A percentile compares a stretch with the other conserved stretches of the same genome.
Evolutionary conservation across 345 rosid species (phyloP).

Genomic region (Cardamine chenopodiifolia): DNA sequence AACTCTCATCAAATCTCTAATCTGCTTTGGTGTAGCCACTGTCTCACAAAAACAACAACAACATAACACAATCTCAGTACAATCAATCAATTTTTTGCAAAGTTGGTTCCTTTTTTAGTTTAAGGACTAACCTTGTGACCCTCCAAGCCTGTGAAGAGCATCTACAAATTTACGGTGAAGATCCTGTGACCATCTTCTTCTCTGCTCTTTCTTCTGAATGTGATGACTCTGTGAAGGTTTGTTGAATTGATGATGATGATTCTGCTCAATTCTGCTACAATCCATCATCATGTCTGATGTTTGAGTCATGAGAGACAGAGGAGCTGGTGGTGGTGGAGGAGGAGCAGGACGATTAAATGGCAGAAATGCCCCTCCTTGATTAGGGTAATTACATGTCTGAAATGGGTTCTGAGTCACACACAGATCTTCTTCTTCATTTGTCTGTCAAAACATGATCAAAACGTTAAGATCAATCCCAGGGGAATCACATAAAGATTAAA

Average conservation of each 20-base stretch:
- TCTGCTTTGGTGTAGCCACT: conserved; percentile 88
- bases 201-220: conserved; percentile 59
- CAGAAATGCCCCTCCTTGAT: conserved; percentile 48
- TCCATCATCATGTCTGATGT: conserved; percentile 30
- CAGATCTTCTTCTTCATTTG: conserved; percentile 50
- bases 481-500: not conserved
- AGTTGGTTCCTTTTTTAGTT: conserved; percentile 17
- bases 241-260: conserved; percentile 23
- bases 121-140: conserved; percentile 60
- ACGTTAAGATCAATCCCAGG: not conserved
- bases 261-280: conserved; percentile 37
- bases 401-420: conserved; percentile 46
- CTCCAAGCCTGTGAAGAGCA: conserved; percentile 75
- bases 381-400: conserved; percentile 40
- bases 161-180: conserved; percentile 72
- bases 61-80: conserved; percentile 35
- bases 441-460: conserved; percentile 44
- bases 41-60: conserved; percentile 36
- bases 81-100: not conserved
- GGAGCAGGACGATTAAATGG: conserved; percentile 45
- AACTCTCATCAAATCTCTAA: conserved; percentile 75
- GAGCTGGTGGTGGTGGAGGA: conserved; percentile 36
- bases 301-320: conserved; percentile 46
- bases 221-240: conserved; percentile 33
- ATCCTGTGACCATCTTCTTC: conserved; percentile 83